These are phyloP conservation scores for Dactylellina haptotyla DNA, from an alignment of 2,329 filamentous ascomycete genomes.

Conservation along the genomic window DNA sequence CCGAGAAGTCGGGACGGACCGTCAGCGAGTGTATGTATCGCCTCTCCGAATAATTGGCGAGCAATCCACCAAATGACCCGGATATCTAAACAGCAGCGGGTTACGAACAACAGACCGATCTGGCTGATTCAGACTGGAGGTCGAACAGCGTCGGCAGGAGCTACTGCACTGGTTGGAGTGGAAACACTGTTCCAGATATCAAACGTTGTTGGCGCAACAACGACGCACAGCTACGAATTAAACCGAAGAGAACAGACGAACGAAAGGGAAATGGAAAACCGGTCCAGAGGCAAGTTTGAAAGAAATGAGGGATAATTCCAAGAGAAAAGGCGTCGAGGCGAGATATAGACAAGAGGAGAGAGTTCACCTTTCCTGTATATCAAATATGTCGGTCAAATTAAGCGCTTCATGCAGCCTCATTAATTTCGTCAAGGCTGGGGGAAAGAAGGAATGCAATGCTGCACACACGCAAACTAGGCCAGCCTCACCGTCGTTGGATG, in stretches of 20 bases:
- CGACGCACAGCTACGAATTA: not conserved
- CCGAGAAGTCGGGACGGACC: not conserved
- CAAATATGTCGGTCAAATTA: not conserved
- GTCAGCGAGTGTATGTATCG: not conserved
- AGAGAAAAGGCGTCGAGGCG: conserved; percentile 4
- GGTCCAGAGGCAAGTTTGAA: not conserved
- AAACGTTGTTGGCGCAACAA: conserved; percentile 8
- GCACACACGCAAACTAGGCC: no score
- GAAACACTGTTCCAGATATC: not conserved
- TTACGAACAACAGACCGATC: not conserved
- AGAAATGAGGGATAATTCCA: not conserved
- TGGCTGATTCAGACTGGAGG: not conserved
- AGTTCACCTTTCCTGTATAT: no score
- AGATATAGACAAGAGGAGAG: no score
- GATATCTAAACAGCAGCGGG: not conserved
- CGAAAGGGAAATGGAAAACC: not conserved
- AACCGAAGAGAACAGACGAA: not conserved
- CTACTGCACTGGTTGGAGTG: not conserved
- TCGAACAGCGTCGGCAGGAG: not conserved
- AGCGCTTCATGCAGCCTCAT: conserved; percentile 7
- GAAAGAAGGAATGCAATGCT: not conserved
- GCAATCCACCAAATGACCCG: no score
- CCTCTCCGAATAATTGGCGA: not conserved
- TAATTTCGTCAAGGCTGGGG: no score
- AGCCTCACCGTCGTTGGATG: not conserved